phyloP scores from a whole-genome alignment of 1,284 basidiomycete species.

The Pseudomicrostroma phylloplanum region DNA sequence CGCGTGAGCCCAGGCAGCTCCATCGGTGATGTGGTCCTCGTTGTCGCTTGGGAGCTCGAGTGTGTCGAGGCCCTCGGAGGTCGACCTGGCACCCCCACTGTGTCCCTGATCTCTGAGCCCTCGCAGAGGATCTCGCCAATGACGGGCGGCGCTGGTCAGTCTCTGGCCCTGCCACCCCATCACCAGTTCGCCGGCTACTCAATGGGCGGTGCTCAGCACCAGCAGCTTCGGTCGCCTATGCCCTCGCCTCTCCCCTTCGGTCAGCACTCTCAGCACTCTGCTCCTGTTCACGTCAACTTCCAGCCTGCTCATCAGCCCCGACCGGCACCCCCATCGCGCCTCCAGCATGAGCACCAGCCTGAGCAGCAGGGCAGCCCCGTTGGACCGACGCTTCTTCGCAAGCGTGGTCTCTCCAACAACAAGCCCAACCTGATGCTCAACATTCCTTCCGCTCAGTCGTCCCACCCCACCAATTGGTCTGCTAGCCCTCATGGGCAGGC shows the following conservation, averaged over 20 bases:
- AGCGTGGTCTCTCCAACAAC: slow-evolving; percentile 36
- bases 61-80: slow-evolving; percentile 41
- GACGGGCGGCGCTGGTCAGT: slow-evolving; percentile 15
- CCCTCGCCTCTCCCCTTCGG: neutral
- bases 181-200: slow-evolving; percentile 3
- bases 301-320: too few relatives aligned
- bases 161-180: slow-evolving; percentile 25
- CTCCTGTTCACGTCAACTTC: too few relatives aligned
- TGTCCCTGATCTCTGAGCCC: slow-evolving; percentile 32
- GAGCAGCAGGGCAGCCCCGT: slow-evolving; percentile 1
- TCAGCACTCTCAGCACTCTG: neutral
- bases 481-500: slow-evolving; percentile 15
- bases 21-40: slow-evolving; percentile 51
- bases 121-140: slow-evolving; percentile 20
- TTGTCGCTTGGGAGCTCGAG: slow-evolving; percentile 51
- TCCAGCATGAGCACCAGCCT: slow-evolving; percentile 1
- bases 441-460: slow-evolving; percentile 24
- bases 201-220: neutral
- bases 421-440: slow-evolving; percentile 40
- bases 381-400: slow-evolving; percentile 34
- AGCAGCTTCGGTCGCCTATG: neutral
- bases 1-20: slow-evolving; percentile 43
- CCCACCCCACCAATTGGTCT: neutral
- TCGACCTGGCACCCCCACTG: slow-evolving; percentile 37
- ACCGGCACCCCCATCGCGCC: neutral